phyloP scores from a whole-genome alignment of 176 grass and related monocot genomes.

The Canna indica region DNA sequence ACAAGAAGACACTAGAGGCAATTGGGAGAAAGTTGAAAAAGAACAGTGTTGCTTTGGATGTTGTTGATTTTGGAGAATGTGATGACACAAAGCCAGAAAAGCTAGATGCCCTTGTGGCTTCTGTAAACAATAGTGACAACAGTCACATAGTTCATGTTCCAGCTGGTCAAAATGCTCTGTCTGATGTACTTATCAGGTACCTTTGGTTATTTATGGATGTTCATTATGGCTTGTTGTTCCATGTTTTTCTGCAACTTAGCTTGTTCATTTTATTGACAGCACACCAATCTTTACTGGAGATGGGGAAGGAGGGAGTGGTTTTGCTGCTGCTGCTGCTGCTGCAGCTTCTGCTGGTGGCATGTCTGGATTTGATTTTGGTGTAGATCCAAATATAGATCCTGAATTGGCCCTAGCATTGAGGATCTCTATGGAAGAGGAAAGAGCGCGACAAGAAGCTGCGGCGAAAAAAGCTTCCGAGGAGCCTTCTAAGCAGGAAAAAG shows the following conservation, averaged over 20 bases:
- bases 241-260: not conserved
- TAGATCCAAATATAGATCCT: slow-evolving; percentile 94
- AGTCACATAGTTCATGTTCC: slow-evolving; percentile 91
- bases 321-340: slow-evolving; percentile 91
- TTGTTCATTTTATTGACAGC: slow-evolving; percentile 29
- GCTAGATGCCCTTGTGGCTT: slow-evolving; percentile 54
- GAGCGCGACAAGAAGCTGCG: slow-evolving; percentile 83
- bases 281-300: slow-evolving; percentile 96
- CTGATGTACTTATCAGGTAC: slow-evolving; percentile 92
- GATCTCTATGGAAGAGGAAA: slow-evolving; percentile 97
- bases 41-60: slow-evolving; percentile 89
- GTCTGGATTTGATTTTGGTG: slow-evolving; percentile 89
- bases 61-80: slow-evolving; percentile 94
- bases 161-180: slow-evolving; percentile 57
- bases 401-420: slow-evolving; percentile 84
- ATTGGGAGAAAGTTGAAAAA: slow-evolving; percentile 97
- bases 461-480: slow-evolving; percentile 25
- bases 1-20: slow-evolving; percentile 71
- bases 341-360: slow-evolving; percentile 60
- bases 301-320: slow-evolving; percentile 78
- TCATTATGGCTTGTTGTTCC: slow-evolving; percentile 1
- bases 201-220: not conserved
- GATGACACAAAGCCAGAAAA: slow-evolving; percentile 92
- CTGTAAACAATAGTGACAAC: slow-evolving; percentile 76
- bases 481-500: slow-evolving; percentile 16